Evolutionary conservation across 768 basidiomycete species (phyloP).

Genomic region (Guyanaporus albipodus): DNA sequence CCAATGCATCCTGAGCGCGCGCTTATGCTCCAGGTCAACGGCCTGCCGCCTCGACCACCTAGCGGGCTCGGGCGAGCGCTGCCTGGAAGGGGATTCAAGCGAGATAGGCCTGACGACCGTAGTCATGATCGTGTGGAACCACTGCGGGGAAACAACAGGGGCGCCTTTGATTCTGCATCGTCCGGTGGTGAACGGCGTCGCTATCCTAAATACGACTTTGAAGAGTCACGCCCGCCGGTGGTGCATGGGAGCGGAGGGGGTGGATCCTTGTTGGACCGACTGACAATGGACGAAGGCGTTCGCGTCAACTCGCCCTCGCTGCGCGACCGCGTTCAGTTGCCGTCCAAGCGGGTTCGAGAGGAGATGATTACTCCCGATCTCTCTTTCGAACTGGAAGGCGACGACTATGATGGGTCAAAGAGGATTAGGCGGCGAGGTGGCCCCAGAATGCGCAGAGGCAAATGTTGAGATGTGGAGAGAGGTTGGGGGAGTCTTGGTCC

Average conservation of each 20-base stretch:
- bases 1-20: slow-evolving; percentile 32
- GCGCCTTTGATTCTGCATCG: slow-evolving; percentile 5
- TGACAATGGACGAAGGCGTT: slow-evolving; percentile 25
- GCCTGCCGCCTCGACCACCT: slow-evolving; percentile 28
- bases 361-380: slow-evolving; percentile 23
- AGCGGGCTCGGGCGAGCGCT: slow-evolving; percentile 12
- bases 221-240: too few species aligned
- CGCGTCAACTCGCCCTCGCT: slow-evolving; percentile 23
- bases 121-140: slow-evolving; percentile 22
- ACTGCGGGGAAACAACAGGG: slow-evolving; percentile 9
- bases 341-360: slow-evolving; percentile 31
- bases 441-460: slow-evolving; percentile 19
- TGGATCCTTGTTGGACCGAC: slow-evolving; percentile 37
- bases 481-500: not conserved
- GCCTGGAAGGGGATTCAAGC: slow-evolving; percentile 17
- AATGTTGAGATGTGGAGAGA: slow-evolving; percentile 8
- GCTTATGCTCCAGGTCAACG: slow-evolving; percentile 26
- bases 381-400: slow-evolving; percentile 13
- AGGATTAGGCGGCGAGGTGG: slow-evolving; percentile 23
- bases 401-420: slow-evolving; percentile 23
- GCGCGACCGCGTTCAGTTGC: slow-evolving; percentile 37
- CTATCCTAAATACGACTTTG: slow-evolving; percentile 16
- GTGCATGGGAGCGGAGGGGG: slow-evolving; percentile 16
- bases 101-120: slow-evolving; percentile 18
- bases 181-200: slow-evolving; percentile 16